Conservation (phyloP, 345 rosid species). For the Bruguiera sexangula region DNA sequence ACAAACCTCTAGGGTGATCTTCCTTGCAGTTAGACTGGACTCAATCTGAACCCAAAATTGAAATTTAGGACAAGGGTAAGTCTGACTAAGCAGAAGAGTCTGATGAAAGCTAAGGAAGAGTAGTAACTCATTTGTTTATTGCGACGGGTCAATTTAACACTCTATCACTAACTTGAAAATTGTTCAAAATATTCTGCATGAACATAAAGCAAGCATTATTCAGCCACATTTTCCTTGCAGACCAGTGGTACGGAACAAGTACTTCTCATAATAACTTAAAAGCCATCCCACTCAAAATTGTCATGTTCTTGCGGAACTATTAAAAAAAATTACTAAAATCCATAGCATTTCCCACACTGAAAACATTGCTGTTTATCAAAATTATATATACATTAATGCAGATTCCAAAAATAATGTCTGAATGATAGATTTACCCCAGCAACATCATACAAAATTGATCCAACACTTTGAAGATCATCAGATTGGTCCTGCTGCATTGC, state of each 20-base stretch:
- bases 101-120: background rate
- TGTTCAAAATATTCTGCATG: too few species aligned
- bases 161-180: background rate
- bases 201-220: too few species aligned
- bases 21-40: slow-evolving; percentile 45
- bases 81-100: background rate
- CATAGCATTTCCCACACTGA: too few species aligned
- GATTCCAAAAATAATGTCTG: background rate
- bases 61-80: background rate
- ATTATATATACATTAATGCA: background rate
- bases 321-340: too few species aligned
- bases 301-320: too few species aligned
- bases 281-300: too few species aligned
- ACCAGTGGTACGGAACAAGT: too few species aligned
- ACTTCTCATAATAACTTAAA: too few species aligned
- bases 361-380: background rate
- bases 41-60: slow-evolving; percentile 41
- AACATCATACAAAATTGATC: slow-evolving; percentile 45
- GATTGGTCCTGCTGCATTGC: slow-evolving; percentile 66
- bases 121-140: background rate
- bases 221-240: too few species aligned
- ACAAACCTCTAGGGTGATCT: slow-evolving; percentile 50
- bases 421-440: slow-evolving; percentile 40
- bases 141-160: too few species aligned
- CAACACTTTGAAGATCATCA: slow-evolving; percentile 60